Evolutionary conservation across 805 yeast species (phyloP).

Genomic region (Cyberlindnera veronae): DNA sequence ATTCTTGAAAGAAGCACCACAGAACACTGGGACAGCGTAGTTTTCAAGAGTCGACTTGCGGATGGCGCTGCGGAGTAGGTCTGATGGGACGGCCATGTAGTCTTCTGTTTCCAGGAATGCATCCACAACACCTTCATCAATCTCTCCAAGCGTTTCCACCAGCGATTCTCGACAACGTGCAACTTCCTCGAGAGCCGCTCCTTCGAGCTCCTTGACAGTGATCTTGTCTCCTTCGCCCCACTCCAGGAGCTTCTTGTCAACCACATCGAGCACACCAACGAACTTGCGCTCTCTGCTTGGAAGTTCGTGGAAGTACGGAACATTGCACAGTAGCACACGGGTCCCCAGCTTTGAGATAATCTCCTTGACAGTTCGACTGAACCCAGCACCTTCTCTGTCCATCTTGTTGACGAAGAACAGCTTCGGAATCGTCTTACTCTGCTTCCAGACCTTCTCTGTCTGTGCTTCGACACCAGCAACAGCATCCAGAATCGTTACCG

Average conservation of each 20-base stretch:
- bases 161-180: conserved; percentile 63
- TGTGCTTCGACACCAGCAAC: conserved; percentile 99
- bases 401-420: conserved; percentile 86
- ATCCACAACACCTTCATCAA: conserved; percentile 75
- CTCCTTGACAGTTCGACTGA: conserved; percentile 83
- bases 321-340: conserved; percentile 66
- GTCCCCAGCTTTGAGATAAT: conserved; percentile 73
- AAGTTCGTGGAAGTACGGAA: conserved; percentile 65
- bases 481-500: conserved; percentile 87
- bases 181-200: conserved; percentile 45
- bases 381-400: conserved; percentile 97
- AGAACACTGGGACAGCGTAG: conserved; percentile 70
- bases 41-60: conserved; percentile 57
- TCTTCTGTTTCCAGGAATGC: conserved; percentile 74
- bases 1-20: conserved; percentile 90
- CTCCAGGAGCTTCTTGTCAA: conserved; percentile 54
- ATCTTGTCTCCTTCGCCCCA: conserved; percentile 51
- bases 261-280: conserved; percentile 72
- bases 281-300: conserved; percentile 39
- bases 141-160: conserved; percentile 80
- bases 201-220: conserved; percentile 41
- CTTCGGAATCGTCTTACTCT: conserved; percentile 74
- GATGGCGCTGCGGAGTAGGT: conserved; percentile 54
- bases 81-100: conserved; percentile 59
- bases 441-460: conserved; percentile 95